Conservation (phyloP, 495 filamentous ascomycete species). For the Bathelium albidoporum region DNA sequence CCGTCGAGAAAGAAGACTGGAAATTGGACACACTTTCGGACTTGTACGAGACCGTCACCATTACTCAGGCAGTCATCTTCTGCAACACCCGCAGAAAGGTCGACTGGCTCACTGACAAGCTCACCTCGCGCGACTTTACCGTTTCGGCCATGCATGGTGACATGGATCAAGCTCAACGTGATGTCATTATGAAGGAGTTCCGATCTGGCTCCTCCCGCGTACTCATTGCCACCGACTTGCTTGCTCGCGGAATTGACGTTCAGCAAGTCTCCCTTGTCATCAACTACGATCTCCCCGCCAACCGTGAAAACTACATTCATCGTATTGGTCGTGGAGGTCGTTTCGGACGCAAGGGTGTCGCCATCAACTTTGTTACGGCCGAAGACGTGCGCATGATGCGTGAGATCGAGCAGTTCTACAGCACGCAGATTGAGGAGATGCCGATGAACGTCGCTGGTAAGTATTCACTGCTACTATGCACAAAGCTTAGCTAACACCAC, state of each 20-base stretch:
- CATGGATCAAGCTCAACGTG: constrained; percentile 94
- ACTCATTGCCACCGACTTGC: constrained; percentile 91
- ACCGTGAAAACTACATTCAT: constrained; percentile 99
- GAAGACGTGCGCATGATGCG: constrained; percentile 99
- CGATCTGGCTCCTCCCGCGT: constrained; percentile 94
- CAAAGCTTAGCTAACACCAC: neutral
- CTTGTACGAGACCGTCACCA: constrained; percentile 97
- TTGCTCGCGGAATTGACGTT: constrained; percentile 98
- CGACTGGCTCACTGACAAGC: constrained; percentile 99
- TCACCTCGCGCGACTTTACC: constrained; percentile 94
- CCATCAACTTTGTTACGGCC: constrained; percentile 99
- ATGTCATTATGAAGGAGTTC: constrained; percentile 99
- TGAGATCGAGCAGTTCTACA: constrained; percentile 82
- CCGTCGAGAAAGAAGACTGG: constrained; percentile 99
- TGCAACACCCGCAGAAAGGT: constrained; percentile 99
- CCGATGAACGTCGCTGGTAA: constrained; percentile 68
- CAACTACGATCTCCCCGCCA: constrained; percentile 98
- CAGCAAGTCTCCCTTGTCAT: constrained; percentile 99
- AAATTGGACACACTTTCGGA: constrained; percentile 98
- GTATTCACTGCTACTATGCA: constrained; percentile 6
- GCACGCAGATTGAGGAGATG: constrained; percentile 78
- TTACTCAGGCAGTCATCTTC: constrained; percentile 99
- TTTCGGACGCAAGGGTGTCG: constrained; percentile 99
- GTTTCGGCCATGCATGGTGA: constrained; percentile 99
- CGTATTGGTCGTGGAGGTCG: constrained; percentile 96